phyloP scores from a whole-genome alignment of 306 rosid species.

The Castanea sativa region DNA sequence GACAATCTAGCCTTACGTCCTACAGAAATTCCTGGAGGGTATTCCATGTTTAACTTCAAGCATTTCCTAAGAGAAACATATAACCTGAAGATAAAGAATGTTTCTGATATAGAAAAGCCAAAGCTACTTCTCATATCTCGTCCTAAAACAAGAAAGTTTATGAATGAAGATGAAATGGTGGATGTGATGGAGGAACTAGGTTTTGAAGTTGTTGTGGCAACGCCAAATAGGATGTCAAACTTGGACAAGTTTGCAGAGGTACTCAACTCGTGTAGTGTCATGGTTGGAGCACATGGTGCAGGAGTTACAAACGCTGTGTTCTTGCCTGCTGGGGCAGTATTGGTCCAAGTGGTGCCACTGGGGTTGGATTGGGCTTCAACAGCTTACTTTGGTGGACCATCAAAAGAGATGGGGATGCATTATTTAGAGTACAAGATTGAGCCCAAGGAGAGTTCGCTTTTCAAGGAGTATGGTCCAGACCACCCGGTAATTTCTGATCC shows the following conservation, averaged over 20 bases:
- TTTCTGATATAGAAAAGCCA: slow-evolving; percentile 1
- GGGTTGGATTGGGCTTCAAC: slow-evolving; percentile 38
- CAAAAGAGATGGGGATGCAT: slow-evolving; percentile 16
- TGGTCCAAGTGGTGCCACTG: slow-evolving; percentile 41
- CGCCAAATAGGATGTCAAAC: slow-evolving; percentile 12
- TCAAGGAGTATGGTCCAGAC: slow-evolving; percentile 16
- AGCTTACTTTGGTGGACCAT: slow-evolving; percentile 9
- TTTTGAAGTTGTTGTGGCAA: slow-evolving; percentile 24
- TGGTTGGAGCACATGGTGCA: slow-evolving; percentile 41
- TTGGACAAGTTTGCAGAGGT: slow-evolving; percentile 19
- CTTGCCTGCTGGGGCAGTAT: slow-evolving; percentile 27
- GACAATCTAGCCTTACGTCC: slow-evolving; percentile 28
- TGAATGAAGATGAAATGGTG: slow-evolving; percentile 31
- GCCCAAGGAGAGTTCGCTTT: slow-evolving; percentile 28
- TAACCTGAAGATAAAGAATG: slow-evolving; percentile 8
- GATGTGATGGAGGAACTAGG: slow-evolving; percentile 30
- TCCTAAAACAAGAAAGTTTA: slow-evolving; percentile 21
- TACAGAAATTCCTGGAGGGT: slow-evolving; percentile 32
- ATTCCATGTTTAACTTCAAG: slow-evolving; percentile 30
- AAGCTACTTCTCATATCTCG: slow-evolving; percentile 30
- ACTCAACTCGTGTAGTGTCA: slow-evolving; percentile 27
- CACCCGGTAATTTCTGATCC: slow-evolving; percentile 34
- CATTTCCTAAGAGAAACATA: slow-evolving; percentile 29
- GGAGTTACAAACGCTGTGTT: slow-evolving; percentile 35
- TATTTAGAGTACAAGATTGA: slow-evolving; percentile 37